These are phyloP conservation scores for Epichloe gansuensis DNA, from an alignment of 2,329 filamentous ascomycete species.

Conservation along the genomic window DNA sequence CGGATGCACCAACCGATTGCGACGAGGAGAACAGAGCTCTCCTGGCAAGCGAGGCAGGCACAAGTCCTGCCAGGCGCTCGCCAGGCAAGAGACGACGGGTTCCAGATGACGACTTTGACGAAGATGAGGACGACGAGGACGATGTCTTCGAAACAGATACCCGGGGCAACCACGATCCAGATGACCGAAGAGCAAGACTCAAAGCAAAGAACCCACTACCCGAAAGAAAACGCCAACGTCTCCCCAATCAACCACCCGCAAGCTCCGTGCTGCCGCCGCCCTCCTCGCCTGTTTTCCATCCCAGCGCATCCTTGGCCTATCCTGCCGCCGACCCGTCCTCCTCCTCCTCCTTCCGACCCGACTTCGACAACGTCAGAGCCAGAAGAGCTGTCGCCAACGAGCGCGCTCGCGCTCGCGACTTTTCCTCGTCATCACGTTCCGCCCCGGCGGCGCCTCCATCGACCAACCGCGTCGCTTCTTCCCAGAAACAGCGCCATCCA, in stretches of 20 bases:
- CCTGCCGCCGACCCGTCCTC: not conserved
- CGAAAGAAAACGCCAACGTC: not conserved
- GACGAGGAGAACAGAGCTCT: not conserved
- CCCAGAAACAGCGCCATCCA: conserved; percentile 15
- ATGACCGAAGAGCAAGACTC: conserved; percentile 11
- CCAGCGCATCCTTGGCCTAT: not conserved
- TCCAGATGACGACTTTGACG: not conserved
- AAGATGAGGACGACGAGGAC: conserved; percentile 11
- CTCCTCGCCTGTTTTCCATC: conserved; percentile 8
- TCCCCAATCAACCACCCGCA: conserved; percentile 4
- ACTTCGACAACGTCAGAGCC: not conserved
- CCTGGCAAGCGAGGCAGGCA: not conserved
- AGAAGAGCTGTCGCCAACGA: not conserved
- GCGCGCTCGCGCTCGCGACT: not conserved
- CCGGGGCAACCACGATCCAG: conserved; percentile 12
- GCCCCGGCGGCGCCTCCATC: not conserved
- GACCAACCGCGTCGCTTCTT: not conserved
- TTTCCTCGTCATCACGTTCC: not conserved
- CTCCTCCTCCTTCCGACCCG: not conserved
- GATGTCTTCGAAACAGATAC: conserved; percentile 18
- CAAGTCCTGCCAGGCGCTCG: not conserved
- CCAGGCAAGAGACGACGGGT: not conserved
- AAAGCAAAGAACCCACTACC: conserved; percentile 2
- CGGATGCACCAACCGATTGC: not conserved
- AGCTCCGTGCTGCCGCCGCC: conserved; percentile 12